phyloP scores from a whole-genome alignment of 805 yeast genomes.

The Yarrowia divulgata region DNA sequence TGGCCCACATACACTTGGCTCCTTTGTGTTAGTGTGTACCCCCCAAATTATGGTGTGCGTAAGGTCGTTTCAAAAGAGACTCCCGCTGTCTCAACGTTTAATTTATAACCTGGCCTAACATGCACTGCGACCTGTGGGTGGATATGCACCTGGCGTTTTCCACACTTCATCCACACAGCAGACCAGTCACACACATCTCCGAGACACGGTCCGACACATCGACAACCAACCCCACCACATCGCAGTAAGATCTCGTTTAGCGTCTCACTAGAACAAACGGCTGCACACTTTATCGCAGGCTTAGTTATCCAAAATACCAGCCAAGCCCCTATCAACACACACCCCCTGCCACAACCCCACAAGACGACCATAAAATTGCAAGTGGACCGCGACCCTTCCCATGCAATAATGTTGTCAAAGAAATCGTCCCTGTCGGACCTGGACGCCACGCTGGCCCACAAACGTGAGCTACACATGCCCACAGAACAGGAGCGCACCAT shows the following conservation, averaged over 20 bases:
- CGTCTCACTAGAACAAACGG: conserved; percentile 9
- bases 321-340: conserved; percentile 15
- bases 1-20: neutral
- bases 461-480: conserved; percentile 23
- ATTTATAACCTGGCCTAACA: conserved; percentile 16
- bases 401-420: conserved; percentile 34
- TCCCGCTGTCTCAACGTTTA: conserved; percentile 33
- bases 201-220: neutral
- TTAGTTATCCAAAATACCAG: too few species aligned
- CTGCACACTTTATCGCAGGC: neutral
- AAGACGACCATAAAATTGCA: neutral
- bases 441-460: conserved; percentile 35
- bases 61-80: conserved; percentile 15
- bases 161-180: conserved; percentile 26
- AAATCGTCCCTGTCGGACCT: conserved; percentile 34
- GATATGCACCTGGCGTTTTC: conserved; percentile 24
- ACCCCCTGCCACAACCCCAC: conserved; percentile 8
- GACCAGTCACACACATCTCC: conserved; percentile 8
- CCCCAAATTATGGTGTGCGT: neutral
- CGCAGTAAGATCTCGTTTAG: neutral
- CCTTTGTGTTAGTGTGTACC: neutral
- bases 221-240: neutral
- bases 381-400: neutral
- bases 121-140: conserved; percentile 1
- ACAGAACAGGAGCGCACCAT: conserved; percentile 37